phyloP scores from a whole-genome alignment of 75 land plant species.

The Picea glauca region DNA sequence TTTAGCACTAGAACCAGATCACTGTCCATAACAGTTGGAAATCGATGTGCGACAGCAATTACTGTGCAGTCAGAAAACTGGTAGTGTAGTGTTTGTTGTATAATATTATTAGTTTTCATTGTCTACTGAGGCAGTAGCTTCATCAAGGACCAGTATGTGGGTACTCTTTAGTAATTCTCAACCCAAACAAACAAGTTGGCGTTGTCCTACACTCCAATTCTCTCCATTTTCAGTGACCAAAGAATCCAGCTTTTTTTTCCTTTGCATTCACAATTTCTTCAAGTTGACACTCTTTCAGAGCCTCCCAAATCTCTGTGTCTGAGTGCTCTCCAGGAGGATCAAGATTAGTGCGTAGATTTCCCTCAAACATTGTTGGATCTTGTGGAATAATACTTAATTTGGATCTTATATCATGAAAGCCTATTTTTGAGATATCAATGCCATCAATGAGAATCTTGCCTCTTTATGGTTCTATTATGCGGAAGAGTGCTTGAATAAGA shows the following conservation, averaged over 20 bases:
- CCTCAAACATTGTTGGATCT: constrained; percentile 82
- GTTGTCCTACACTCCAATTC: constrained; percentile 29
- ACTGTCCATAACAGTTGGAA: constrained; percentile 23
- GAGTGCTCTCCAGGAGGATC: constrained; percentile 69
- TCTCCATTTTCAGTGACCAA: constrained; percentile 31
- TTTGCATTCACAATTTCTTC: constrained; percentile 20
- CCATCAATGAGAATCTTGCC: constrained; percentile 15
- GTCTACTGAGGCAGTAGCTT: constrained; percentile 26
- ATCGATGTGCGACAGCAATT: constrained; percentile 20
- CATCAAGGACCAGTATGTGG: constrained; percentile 20
- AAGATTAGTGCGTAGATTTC: constrained; percentile 68
- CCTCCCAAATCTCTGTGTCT: constrained; percentile 85
- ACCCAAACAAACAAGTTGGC: constrained; percentile 21
- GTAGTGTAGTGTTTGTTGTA: constrained; percentile 14
- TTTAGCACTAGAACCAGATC: constrained; percentile 29
- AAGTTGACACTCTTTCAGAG: constrained; percentile 59
- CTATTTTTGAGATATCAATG: constrained; percentile 20
- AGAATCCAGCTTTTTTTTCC: no score
- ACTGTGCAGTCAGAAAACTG: constrained; percentile 19
- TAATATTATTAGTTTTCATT: constrained; percentile 16
- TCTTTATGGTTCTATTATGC: constrained; percentile 62
- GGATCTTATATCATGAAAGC: constrained; percentile 63
- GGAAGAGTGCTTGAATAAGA: constrained; percentile 70
- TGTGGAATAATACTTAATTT: constrained; percentile 85
- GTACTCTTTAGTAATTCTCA: constrained; percentile 6